phyloP scores from a whole-genome alignment of 1,139 yeast genomes.

The Taphrina wiesneri region DNA sequence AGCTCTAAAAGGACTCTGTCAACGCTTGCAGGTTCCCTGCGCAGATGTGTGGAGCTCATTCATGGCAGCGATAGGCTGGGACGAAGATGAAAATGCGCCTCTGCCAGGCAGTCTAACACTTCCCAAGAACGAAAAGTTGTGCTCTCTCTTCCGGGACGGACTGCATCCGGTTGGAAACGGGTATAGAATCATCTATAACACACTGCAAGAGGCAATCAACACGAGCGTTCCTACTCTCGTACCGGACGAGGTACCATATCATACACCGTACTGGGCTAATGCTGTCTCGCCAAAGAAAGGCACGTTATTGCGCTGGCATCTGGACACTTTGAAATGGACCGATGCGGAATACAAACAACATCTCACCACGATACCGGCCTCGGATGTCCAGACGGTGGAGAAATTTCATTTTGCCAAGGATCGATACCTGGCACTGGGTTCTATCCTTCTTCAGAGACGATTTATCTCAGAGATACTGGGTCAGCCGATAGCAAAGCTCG shows the following conservation, averaged over 20 bases:
- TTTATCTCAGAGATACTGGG: conserved; percentile 13
- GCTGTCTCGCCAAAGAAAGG: conserved; percentile 19
- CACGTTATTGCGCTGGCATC: neutral
- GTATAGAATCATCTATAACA: conserved; percentile 54
- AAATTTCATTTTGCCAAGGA: conserved; percentile 21
- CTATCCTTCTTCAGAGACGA: conserved; percentile 14
- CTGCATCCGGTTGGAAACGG: conserved; percentile 67
- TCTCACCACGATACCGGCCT: neutral
- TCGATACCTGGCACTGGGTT: conserved; percentile 24
- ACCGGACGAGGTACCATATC: neutral
- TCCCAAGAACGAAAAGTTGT: conserved; percentile 9
- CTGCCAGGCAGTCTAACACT: conserved; percentile 24
- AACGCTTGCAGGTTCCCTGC: conserved; percentile 52
- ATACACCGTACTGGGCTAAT: conserved; percentile 18
- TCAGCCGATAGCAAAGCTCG: neutral
- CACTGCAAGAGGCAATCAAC: conserved; percentile 5
- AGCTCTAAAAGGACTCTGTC: conserved; percentile 53
- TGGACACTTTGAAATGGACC: conserved; percentile 18
- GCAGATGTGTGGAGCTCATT: conserved; percentile 57
- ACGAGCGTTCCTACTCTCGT: neutral
- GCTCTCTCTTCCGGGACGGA: conserved; percentile 56
- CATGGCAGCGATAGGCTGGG: conserved; percentile 41
- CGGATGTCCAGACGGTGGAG: neutral
- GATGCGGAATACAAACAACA: neutral
- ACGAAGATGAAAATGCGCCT: conserved; percentile 8